Conservation (phyloP, 2,329 filamentous ascomycete genomes). For the Pseudocercospora vitis region DNA sequence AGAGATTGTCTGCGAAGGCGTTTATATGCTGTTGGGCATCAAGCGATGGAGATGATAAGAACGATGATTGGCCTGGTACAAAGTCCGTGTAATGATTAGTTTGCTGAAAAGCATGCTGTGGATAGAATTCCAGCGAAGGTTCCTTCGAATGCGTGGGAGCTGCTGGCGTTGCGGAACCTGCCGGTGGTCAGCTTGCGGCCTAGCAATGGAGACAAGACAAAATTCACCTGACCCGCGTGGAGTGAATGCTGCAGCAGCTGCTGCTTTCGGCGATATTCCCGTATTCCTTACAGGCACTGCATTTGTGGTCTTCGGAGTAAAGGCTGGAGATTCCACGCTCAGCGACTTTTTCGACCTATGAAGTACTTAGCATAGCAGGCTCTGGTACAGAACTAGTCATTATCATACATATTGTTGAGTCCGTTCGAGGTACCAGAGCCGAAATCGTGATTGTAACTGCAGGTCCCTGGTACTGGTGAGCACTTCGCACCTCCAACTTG, state of each 20-base stretch:
- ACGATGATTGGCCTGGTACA: slow-evolving; percentile 53
- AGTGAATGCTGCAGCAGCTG: slow-evolving; percentile 83
- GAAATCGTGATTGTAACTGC: slow-evolving; percentile 39
- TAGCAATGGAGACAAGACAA: neutral
- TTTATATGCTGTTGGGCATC: slow-evolving; percentile 36
- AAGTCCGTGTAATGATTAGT: slow-evolving; percentile 46
- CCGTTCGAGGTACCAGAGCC: slow-evolving; percentile 32
- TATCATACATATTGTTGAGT: slow-evolving; percentile 29
- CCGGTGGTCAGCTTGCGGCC: neutral
- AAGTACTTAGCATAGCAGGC: slow-evolving; percentile 1
- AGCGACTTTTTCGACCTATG: slow-evolving; percentile 65
- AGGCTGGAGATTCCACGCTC: slow-evolving; percentile 94
- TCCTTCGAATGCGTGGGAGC: slow-evolving; percentile 45
- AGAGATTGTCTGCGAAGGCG: slow-evolving; percentile 47
- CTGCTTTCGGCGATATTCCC: slow-evolving; percentile 83
- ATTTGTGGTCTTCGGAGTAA: slow-evolving; percentile 56
- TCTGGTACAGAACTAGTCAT: neutral
- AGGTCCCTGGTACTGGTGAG: slow-evolving; percentile 33
- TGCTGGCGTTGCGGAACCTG: slow-evolving; percentile 46
- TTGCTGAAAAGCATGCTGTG: slow-evolving; percentile 40
- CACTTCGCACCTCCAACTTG: neutral
- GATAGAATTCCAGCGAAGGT: slow-evolving; percentile 45
- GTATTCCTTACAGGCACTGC: slow-evolving; percentile 62
- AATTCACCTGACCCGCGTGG: slow-evolving; percentile 54
- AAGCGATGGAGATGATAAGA: slow-evolving; percentile 51